Percentiles rank a stretch among this genome's conserved stretches.
Evolutionary conservation across 176 grass and related monocot species (phyloP).

Genomic region (Rhynchospora tenuis): DNA sequence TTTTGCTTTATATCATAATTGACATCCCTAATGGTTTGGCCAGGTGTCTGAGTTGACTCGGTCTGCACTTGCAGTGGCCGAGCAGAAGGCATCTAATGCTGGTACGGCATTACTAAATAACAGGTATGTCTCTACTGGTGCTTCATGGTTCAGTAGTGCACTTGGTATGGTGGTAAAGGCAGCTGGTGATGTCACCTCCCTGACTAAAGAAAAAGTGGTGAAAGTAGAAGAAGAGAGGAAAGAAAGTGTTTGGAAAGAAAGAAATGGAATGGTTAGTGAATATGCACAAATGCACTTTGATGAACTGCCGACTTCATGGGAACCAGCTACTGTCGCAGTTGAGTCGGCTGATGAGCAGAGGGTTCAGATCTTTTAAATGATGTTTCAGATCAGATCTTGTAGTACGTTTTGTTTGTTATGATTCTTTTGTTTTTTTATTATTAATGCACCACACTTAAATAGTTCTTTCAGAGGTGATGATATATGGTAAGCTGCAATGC

Average conservation of each 20-base stretch:
- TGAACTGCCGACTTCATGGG: slow-evolving; percentile 45
- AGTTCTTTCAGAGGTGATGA: not conserved
- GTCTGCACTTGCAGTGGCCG: slow-evolving; percentile 65
- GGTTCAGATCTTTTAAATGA: slow-evolving; percentile 45
- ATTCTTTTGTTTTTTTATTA: slow-evolving; percentile 34
- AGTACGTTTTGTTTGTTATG: not conserved
- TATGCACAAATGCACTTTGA: slow-evolving; percentile 83
- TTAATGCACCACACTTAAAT: not conserved
- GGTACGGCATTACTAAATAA: slow-evolving; percentile 70
- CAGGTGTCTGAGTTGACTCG: slow-evolving; percentile 63
- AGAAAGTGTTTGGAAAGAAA: slow-evolving; percentile 68
- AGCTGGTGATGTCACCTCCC: slow-evolving; percentile 60
- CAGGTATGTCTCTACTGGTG: slow-evolving; percentile 75
- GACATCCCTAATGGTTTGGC: not conserved
- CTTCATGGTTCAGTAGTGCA: slow-evolving; percentile 73
- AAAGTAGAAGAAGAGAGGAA: slow-evolving; percentile 81
- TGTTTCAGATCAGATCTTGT: not conserved
- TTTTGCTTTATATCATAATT: not conserved
- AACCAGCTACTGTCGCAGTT: slow-evolving; percentile 61
- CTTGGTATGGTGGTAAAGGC: slow-evolving; percentile 73
- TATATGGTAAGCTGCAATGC: not conserved
- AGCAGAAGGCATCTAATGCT: slow-evolving; percentile 70
- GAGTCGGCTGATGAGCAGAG: slow-evolving; percentile 78
- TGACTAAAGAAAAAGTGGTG: slow-evolving; percentile 87
- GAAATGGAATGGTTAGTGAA: slow-evolving; percentile 61